Conservation (phyloP, 1,284 basidiomycete species). For the Hemileccinum hortonii region DNA sequence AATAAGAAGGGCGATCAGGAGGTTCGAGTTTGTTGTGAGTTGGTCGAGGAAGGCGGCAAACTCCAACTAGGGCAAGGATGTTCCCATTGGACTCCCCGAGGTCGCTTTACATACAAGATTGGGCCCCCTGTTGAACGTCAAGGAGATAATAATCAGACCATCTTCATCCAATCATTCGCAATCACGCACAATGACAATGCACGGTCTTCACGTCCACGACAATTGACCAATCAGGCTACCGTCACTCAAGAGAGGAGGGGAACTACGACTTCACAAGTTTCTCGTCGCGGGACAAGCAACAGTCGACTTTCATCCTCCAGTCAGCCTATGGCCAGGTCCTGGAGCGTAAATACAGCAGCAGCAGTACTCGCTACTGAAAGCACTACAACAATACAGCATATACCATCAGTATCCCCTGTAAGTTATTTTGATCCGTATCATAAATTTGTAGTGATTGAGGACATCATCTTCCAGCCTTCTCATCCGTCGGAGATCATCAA, state of each 20-base stretch:
- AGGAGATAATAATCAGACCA: background rate
- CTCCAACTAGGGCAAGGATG: background rate
- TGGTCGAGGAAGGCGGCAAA: background rate
- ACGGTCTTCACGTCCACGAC: background rate
- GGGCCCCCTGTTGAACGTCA: background rate
- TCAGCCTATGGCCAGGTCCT: background rate
- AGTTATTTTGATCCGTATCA: background rate
- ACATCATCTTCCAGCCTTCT: background rate
- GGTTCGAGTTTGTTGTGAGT: background rate
- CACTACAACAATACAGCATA: background rate
- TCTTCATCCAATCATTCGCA: background rate
- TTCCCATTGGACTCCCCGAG: background rate
- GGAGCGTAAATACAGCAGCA: background rate
- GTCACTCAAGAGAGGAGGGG: background rate
- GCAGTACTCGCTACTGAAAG: background rate
- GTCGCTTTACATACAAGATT: background rate
- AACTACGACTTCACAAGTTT: background rate
- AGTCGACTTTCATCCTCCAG: background rate
- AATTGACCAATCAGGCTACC: background rate
- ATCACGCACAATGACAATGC: background rate
- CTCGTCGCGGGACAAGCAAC: background rate
- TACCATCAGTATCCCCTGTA: background rate
- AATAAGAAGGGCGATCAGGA: background rate
- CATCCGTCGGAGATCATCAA: background rate
- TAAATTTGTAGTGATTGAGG: background rate